phyloP scores from a whole-genome alignment of 2,329 filamentous ascomycete genomes.

The Epicoccum sorghinum region DNA sequence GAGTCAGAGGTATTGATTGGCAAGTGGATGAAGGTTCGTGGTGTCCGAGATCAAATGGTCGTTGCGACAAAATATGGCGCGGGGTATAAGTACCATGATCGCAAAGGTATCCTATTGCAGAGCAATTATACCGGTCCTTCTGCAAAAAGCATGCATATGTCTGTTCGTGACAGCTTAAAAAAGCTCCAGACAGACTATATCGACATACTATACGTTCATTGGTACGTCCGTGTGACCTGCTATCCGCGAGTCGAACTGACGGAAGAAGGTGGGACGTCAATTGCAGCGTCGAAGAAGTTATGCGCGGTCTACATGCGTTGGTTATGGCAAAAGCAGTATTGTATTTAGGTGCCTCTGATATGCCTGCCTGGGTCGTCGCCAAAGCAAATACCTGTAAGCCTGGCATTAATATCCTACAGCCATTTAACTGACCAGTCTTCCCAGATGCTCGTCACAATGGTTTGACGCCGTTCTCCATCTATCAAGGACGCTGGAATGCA shows the following conservation, averaged over 20 bases:
- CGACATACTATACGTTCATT: conserved; percentile 53
- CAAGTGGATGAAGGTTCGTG: conserved; percentile 49
- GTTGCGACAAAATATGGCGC: conserved; percentile 49
- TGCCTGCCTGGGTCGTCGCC: conserved; percentile 46
- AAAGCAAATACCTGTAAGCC: conserved; percentile 19
- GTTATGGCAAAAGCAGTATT: conserved; percentile 49
- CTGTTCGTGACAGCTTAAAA: conserved; percentile 15
- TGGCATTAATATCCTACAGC: background rate
- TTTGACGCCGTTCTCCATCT: conserved; percentile 43
- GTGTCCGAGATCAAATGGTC: conserved; percentile 47
- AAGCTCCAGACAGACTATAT: conserved; percentile 58
- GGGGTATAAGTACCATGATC: conserved; percentile 14
- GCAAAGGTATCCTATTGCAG: conserved; percentile 17
- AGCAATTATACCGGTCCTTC: conserved; percentile 15
- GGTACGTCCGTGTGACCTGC: conserved; percentile 36
- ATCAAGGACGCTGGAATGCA: conserved; percentile 49
- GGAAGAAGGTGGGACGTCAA: conserved; percentile 47
- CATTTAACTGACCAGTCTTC: background rate
- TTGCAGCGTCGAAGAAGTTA: conserved; percentile 49
- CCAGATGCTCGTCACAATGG: conserved; percentile 44
- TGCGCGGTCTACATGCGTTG: conserved; percentile 47
- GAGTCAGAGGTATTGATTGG: conserved; percentile 49
- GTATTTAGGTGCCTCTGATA: conserved; percentile 52
- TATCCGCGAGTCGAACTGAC: background rate
- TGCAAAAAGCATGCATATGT: conserved; percentile 55